Base-by-base conservation (phyloP, 2,329 filamentous ascomycete genomes). In the Colletotrichum tropicale region DNA sequence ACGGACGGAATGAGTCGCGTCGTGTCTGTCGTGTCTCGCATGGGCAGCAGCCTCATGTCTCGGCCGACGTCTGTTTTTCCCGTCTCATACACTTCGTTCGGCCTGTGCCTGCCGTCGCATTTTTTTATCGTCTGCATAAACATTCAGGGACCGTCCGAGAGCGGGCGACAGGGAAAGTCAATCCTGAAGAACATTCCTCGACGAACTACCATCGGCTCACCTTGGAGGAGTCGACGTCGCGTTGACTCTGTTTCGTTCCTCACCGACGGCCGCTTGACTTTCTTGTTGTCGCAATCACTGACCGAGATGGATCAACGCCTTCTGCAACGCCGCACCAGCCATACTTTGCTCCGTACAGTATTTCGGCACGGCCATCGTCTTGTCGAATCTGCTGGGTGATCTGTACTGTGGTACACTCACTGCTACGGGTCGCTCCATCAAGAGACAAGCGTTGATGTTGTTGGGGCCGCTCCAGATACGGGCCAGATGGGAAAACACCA, bases 321-420 rank as follows among this genome's bases (percentile, higher is more conserved):
- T 72, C 69, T 36, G 24, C 69, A 43, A 67, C n/a, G 16, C 55
- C 64, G 64, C 26, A 16, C 62, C n/a, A 58, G 55, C 55, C 56
- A 30, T 34, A 30, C 62, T 28, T 24, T 55, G 36, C 66, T 34
- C 58, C 72, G 56, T 76, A 77, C 72, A 76, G 75, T 77, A 21
- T 75, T 26, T 34, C 66, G 61, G 55, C 58, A 55, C 48, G 55
- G 34, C 8, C 48, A 52, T 15, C 52, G 16, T 43, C 28, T 38
- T 52, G 61, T 62, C 38, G 12, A 21, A 7, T 34, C 60, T 61
- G 43, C 43, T 52, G 43, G 43, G 7, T 21, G 43, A 52, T 52
- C n/a, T 52, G 43, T 52, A 52, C 43, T 21, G n/a, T 52, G 43
- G 43, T 52, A 69, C 36, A 62, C 26, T 58, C 73, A 66, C 58